phyloP scores from a whole-genome alignment of 2,329 filamentous ascomycete genomes.

The Fusarium longipes region DNA sequence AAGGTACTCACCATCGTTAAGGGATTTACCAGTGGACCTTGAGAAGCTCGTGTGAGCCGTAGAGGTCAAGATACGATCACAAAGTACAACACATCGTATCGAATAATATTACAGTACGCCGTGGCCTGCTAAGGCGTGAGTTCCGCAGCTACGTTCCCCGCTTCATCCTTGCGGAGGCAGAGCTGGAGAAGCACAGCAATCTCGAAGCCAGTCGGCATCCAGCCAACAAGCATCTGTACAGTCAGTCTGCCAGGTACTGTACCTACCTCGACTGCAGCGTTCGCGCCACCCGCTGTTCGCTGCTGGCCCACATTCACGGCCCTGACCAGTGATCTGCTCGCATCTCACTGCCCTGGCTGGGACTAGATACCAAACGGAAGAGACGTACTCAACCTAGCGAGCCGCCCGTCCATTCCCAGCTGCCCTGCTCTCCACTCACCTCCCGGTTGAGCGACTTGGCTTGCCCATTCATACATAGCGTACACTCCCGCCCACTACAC shows the following conservation, averaged over 20 bases:
- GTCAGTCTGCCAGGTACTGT: slow-evolving; percentile 35
- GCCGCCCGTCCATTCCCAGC: slow-evolving; percentile 24
- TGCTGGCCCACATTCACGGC: slow-evolving; percentile 40
- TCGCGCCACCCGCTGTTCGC: slow-evolving; percentile 48
- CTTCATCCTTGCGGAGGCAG: slow-evolving; percentile 5
- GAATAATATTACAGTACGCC: slow-evolving; percentile 13
- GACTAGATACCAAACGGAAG: slow-evolving; percentile 18
- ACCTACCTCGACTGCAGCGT: slow-evolving; percentile 40
- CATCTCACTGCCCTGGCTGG: slow-evolving; percentile 16
- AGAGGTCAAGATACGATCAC: slow-evolving; percentile 34
- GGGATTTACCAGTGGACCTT: slow-evolving; percentile 27
- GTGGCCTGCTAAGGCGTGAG: slow-evolving; percentile 11
- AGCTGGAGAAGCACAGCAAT: slow-evolving; percentile 29
- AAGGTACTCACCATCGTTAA: slow-evolving; percentile 18
- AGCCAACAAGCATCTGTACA: slow-evolving; percentile 30
- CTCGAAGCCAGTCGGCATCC: slow-evolving; percentile 12
- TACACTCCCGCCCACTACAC: slow-evolving; percentile 44
- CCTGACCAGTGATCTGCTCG: slow-evolving; percentile 34
- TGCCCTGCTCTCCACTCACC: slow-evolving; percentile 27
- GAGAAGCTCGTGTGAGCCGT: slow-evolving; percentile 19
- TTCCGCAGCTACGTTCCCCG: slow-evolving; percentile 7
- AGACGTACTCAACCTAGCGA: slow-evolving; percentile 19
- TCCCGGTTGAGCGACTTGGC: slow-evolving; percentile 27
- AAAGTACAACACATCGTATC: slow-evolving; percentile 18
- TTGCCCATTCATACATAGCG: slow-evolving; percentile 41